A percentile compares a stretch with the other conserved stretches of the same genome.
These are phyloP conservation scores for Pythium catenulatum DNA, from an alignment of 352 stramenopile genomes.

Conservation along the genomic window DNA sequence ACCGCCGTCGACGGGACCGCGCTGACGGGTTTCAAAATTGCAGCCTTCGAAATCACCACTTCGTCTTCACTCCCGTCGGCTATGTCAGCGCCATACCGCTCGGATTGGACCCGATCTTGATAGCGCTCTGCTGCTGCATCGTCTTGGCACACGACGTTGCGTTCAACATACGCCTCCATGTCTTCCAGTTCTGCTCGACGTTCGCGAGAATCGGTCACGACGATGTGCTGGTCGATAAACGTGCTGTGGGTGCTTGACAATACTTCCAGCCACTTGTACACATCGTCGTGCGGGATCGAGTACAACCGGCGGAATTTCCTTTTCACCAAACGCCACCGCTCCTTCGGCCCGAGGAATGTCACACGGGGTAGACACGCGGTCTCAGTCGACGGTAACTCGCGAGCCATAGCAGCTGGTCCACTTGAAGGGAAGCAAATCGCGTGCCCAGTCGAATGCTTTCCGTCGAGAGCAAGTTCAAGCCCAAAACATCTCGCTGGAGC, in stretches of 20 bases:
- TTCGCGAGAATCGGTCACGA: not conserved
- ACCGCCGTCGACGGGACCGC: not conserved
- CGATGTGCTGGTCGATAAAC: not conserved
- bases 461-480: not conserved
- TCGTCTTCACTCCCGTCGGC: not conserved
- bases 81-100: not conserved
- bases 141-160: not conserved
- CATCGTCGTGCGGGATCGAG: not conserved
- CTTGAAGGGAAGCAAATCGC: conserved; percentile 30
- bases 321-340: not conserved
- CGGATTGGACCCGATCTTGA: not conserved
- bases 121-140: not conserved
- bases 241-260: not conserved
- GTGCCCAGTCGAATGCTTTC: conserved; percentile 10
- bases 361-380: not conserved
- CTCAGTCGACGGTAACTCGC: not conserved
- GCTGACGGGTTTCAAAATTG: not conserved
- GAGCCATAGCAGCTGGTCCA: not conserved
- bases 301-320: not conserved
- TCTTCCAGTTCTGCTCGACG: not conserved
- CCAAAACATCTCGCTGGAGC: not conserved
- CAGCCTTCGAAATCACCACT: not conserved
- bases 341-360: not conserved
- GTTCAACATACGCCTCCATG: not conserved
- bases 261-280: not conserved